Evolutionary conservation across 345 rosid species (phyloP).

Genomic region (Reutealis trisperma): DNA sequence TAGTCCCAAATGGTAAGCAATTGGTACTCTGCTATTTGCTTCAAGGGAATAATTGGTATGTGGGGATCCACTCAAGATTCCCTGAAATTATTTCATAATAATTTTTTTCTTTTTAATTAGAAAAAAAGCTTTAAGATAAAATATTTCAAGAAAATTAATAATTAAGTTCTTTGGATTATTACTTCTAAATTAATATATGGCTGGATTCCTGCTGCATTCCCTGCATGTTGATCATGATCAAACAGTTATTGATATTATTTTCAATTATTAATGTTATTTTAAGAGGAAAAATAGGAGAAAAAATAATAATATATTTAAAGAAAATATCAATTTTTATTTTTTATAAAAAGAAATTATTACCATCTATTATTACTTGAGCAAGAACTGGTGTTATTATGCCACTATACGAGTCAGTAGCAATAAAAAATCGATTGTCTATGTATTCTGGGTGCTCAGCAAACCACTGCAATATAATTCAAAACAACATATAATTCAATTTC

Average conservation of each 20-base stretch:
- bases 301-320: too few relatives aligned
- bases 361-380: conserved; percentile 13
- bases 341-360: conserved; percentile 3
- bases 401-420: conserved; percentile 25
- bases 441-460: conserved; percentile 19
- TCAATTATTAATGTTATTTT: too few relatives aligned
- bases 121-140: neutral
- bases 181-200: conserved; percentile 17
- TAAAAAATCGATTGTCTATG: conserved; percentile 10
- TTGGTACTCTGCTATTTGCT: neutral
- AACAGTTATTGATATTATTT: neutral
- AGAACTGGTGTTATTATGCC: conserved; percentile 19
- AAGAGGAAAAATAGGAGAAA: too few relatives aligned
- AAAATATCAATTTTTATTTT: too few relatives aligned
- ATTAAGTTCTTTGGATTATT: neutral
- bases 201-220: conserved; percentile 16
- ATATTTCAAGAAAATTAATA: neutral
- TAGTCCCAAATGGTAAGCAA: neutral
- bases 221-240: neutral
- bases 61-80: conserved; percentile 16
- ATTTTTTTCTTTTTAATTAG: neutral
- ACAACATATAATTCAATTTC: too few relatives aligned
- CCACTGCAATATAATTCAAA: conserved; percentile 23
- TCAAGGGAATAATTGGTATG: conserved; percentile 5
- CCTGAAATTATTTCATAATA: conserved; percentile 9